Conservation (phyloP, 495 filamentous ascomycete genomes). For the Hyaloscypha variabilis region DNA sequence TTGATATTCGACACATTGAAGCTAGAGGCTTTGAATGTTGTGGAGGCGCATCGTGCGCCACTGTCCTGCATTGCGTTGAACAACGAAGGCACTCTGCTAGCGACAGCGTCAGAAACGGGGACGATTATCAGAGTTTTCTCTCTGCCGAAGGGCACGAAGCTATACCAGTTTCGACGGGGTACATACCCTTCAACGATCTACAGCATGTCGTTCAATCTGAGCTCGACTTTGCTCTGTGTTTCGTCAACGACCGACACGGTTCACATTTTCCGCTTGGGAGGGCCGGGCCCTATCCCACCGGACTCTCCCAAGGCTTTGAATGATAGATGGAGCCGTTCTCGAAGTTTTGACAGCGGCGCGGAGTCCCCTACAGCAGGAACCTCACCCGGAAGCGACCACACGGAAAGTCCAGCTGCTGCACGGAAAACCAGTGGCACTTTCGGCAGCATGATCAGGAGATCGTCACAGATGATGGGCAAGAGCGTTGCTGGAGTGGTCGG, state of each 20-base stretch:
- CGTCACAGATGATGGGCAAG: conserved; percentile 92
- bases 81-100: conserved; percentile 87
- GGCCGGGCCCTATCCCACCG: conserved; percentile 20
- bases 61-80: conserved; percentile 89
- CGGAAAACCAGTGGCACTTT: conserved; percentile 66
- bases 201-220: conserved; percentile 99
- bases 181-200: conserved; percentile 93
- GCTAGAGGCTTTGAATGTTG: conserved; percentile 87
- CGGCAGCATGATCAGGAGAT: conserved; percentile 90
- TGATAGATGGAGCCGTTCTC: conserved; percentile 46
- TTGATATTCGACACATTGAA: conserved; percentile 87
- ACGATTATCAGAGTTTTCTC: conserved; percentile 96
- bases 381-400: conserved; percentile 45
- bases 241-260: conserved; percentile 96
- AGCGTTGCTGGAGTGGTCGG: conserved; percentile 86
- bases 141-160: conserved; percentile 83
- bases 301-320: conserved; percentile 38
- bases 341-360: conserved; percentile 49
- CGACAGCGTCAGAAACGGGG: conserved; percentile 95
- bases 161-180: conserved; percentile 93
- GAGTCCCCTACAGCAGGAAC: conserved; percentile 45
- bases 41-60: conserved; percentile 93
- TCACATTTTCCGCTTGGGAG: conserved; percentile 86
- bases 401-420: conserved; percentile 36
- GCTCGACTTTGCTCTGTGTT: conserved; percentile 89